Conservation (phyloP, 1,139 yeast genomes). For the Nakaseomyces bracarensis region DNA sequence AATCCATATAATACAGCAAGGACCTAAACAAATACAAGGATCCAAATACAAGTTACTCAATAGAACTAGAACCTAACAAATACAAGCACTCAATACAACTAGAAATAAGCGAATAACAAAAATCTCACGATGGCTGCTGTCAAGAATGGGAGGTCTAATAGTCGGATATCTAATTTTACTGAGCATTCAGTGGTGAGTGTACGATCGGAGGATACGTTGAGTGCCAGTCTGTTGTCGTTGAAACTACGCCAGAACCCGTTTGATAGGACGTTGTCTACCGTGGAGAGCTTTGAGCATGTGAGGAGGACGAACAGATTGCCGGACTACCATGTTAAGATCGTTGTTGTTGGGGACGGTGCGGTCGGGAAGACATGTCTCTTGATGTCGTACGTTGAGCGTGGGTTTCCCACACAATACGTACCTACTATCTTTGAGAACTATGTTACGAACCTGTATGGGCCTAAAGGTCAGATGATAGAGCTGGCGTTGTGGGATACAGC, state of each 20-base stretch:
- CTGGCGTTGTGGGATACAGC: conserved; percentile 91
- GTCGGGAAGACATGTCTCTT: conserved; percentile 88
- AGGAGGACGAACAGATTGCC: conserved; percentile 16
- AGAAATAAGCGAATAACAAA: too few species aligned
- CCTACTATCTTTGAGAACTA: conserved; percentile 83
- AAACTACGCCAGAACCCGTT: conserved; percentile 12
- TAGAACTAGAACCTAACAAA: too few species aligned
- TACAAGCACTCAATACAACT: too few species aligned
- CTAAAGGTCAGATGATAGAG: conserved; percentile 45
- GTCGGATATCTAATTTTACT: neutral
- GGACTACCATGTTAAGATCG: conserved; percentile 42
- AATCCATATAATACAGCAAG: too few species aligned
- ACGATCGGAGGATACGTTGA: neutral
- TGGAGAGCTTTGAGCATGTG: conserved; percentile 22
- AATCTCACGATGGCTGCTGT: too few species aligned
- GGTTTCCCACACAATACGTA: conserved; percentile 67
- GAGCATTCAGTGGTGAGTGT: neutral
- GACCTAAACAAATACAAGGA: too few species aligned
- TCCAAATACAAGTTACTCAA: too few species aligned
- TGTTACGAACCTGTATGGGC: conserved; percentile 53
- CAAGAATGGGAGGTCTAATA: too few species aligned
- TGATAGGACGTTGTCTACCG: conserved; percentile 21
- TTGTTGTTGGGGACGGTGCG: conserved; percentile 90
- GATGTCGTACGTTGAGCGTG: conserved; percentile 72
- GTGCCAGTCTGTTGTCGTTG: neutral